phyloP scores from a whole-genome alignment of 1,284 basidiomycete genomes.

The Microbotryum intermedium region DNA sequence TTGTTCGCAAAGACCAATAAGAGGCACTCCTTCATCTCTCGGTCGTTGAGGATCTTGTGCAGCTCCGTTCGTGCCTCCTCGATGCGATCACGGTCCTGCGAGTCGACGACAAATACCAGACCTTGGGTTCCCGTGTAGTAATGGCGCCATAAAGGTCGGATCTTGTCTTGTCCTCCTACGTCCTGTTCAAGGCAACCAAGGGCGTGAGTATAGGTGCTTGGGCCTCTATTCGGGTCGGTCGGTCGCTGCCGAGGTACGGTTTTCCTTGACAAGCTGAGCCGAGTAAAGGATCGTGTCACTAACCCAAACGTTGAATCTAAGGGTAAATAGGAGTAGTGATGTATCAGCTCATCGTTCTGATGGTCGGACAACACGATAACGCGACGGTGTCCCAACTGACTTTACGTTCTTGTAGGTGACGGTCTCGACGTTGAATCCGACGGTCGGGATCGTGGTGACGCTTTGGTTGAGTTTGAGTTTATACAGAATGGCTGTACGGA shows the following conservation, averaged over 20 bases:
- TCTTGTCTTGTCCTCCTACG: slow-evolving; percentile 45
- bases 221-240: neutral
- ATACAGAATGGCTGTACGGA: slow-evolving; percentile 45
- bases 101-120: slow-evolving; percentile 57
- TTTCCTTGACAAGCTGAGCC: neutral
- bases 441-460: slow-evolving; percentile 48
- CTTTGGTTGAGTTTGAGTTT: slow-evolving; percentile 45
- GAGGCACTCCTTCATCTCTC: slow-evolving; percentile 97
- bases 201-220: neutral
- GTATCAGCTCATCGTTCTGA: neutral
- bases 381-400: slow-evolving; percentile 3
- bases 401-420: slow-evolving; percentile 44
- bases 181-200: slow-evolving; percentile 33
- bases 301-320: slow-evolving; percentile 37
- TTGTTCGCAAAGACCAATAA: slow-evolving; percentile 98
- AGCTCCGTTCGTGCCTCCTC: slow-evolving; percentile 95
- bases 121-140: slow-evolving; percentile 67
- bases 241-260: too few species aligned
- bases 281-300: slow-evolving; percentile 9
- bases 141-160: slow-evolving; percentile 69
- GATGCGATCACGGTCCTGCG: slow-evolving; percentile 81
- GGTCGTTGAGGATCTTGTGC: slow-evolving; percentile 90
- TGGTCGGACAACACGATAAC: neutral
- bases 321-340: too few species aligned
- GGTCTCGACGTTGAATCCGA: slow-evolving; percentile 46